Evolutionary conservation across 352 stramenopile genomes (phyloP), one percentile per base, ranked within the genome.

Genomic region (Aphanomyces stellatus): DNA sequence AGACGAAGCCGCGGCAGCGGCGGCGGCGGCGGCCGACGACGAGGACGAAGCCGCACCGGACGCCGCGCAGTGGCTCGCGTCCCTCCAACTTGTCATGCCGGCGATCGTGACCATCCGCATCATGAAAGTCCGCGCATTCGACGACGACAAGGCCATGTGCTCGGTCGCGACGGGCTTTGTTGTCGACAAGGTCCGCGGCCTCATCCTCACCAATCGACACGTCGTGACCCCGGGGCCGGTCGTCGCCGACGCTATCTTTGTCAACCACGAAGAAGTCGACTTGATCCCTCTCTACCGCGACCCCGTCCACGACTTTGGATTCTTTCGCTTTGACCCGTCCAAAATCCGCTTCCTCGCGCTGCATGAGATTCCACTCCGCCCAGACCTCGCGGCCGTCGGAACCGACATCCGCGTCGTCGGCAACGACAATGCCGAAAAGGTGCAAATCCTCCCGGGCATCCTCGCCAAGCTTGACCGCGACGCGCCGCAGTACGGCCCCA

Each of bases 221-320:
- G 91, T 97, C 25, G 82, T 96, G 46, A 95, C 87, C 11, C 82
- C 85, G 28, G 89, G 88, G 1, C 91, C 91, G 0, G 81, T 95
- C 4, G 78, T 91, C 17, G 87, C 88, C 17, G 88, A 97, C 62
- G 88, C 88, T 19, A 91, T 96, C 59, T 97, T 97, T 65, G 76
- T 94, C 40, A 97, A 96, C 72, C 96, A 97, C 72, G 91, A 97
- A 69, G 88, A 97, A 61, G 87, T 97, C 42, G 81, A 94, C 37
- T 74, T 96, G 24, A 83, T 89, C 40, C 85, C 89, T 25, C 82
- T 97, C 31, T 97, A 96, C 66, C 72, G 80, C 6, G 91, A 97
- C 59, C 91, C 89, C 0, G 87, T 97, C 37, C 91, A 97, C 72
- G 91, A 97, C 77, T 97, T 97, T 74, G 90, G 87, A n/a, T 95